These are phyloP conservation scores for Teunomyces atbi DNA, from an alignment of 805 yeast genomes.

Conservation along the genomic window DNA sequence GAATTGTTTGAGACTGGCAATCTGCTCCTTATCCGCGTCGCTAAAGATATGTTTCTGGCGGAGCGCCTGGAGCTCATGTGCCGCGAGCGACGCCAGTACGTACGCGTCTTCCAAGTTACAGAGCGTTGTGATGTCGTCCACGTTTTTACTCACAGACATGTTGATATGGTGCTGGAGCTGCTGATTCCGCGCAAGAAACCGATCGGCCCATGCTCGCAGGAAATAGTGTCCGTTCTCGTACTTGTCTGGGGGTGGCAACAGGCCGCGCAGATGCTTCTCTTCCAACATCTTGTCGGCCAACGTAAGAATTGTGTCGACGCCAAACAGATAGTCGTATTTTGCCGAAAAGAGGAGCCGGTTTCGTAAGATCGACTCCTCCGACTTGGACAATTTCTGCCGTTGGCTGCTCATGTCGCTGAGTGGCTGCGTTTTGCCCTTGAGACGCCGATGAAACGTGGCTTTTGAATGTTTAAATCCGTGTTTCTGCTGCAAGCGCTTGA, in stretches of 20 bases:
- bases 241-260: background rate
- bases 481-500: background rate
- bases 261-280: background rate
- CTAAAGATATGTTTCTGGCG: background rate
- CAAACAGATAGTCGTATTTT: background rate
- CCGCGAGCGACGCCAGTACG: background rate
- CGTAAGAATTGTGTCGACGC: background rate
- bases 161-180: background rate
- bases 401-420: background rate
- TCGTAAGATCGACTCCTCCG: background rate
- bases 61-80: background rate
- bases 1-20: background rate
- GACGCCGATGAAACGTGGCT: constrained; percentile 1
- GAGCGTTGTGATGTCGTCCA: constrained; percentile 1
- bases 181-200: background rate
- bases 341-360: background rate
- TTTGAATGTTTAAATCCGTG: constrained; percentile 1
- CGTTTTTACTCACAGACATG: background rate
- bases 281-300: constrained; percentile 4
- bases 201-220: background rate
- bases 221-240: constrained; percentile 1
- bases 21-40: background rate
- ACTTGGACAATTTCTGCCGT: background rate
- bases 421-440: background rate
- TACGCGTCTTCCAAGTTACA: constrained; percentile 2